Evolutionary conservation across 2,329 filamentous ascomycete species (phyloP), one percentile per base, ranked within the genome.

Genomic region (Sporothrix sp.): DNA sequence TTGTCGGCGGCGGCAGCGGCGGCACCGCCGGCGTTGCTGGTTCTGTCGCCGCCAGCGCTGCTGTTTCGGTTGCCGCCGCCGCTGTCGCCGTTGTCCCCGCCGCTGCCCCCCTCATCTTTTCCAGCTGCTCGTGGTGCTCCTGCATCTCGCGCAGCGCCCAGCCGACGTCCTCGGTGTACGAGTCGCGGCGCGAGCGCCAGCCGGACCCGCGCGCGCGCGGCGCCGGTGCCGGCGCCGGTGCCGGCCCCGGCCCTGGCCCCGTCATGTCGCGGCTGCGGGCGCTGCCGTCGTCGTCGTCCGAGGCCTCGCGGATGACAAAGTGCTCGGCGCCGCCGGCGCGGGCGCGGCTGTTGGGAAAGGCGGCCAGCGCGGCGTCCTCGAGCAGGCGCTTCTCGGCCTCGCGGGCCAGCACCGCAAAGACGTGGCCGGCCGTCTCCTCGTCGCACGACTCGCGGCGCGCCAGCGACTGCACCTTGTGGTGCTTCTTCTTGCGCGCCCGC

Each of bases 91-190:
- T 14, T 1, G 45, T 9, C 5, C 6, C 6, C 25, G 6, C 6
- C 14, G 9, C 16, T 13, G 30, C 28, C 11, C 16, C 14, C n/a
- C n/a, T 0, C 18, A 73, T 72, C 58, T 74, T 68, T 54, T 81
- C 74, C 44, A 82, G 65, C 58, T 82, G 72, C 58, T 87, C 79
- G 47, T 82, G 84, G 65, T 91, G 84, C 58, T 82, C 77, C 58
- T 87, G 84, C 84, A 93, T 86, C 59, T 88, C 83, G 59, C 82
- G 78, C 61, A 93, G 74, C 62, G 88, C 87, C 82, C 85, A 91
- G 52, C 78, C 69, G 52, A 76, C 71, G 47, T 78, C 75, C 58
- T 81, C 73, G 45, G 78, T 76, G 2, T 79, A 82, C 42, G 79
- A 80, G 60, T 82, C 79, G 36, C 79, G 74, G 52, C 78, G 71